Percentiles rank a stretch among this genome's conserved stretches.
phyloP scores from a whole-genome alignment of 768 basidiomycete species.

The Asterophora parasitica region DNA sequence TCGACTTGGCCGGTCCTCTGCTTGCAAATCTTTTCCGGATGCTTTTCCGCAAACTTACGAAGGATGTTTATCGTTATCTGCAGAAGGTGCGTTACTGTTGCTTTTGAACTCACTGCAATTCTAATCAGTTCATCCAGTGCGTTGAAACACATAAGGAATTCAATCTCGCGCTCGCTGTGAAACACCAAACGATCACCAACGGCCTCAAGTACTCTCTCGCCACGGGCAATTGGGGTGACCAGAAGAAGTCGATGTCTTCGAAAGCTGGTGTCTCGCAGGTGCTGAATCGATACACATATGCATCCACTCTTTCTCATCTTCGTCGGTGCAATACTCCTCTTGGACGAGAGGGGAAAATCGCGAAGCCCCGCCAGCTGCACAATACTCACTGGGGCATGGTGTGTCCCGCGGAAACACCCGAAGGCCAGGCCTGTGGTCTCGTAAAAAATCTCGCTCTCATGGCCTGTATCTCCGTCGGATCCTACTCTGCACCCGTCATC shows the following conservation, averaged over 20 bases:
- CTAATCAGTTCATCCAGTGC: slow-evolving; percentile 48
- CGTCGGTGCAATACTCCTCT: slow-evolving; percentile 98
- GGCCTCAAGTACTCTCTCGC: slow-evolving; percentile 97
- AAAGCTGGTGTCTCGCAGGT: slow-evolving; percentile 99
- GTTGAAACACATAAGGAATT: slow-evolving; percentile 97
- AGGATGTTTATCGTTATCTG: slow-evolving; percentile 93
- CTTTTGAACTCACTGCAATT: slow-evolving; percentile 7
- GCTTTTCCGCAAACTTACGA: slow-evolving; percentile 94
- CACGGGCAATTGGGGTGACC: slow-evolving; percentile 99
- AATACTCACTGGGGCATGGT: slow-evolving; percentile 99
- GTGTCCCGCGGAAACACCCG: slow-evolving; percentile 98
- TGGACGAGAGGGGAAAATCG: slow-evolving; percentile 97
- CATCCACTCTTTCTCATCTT: slow-evolving; percentile 95
- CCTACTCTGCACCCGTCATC: slow-evolving; percentile 91
- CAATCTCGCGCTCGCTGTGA: slow-evolving; percentile 85
- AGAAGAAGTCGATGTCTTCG: slow-evolving; percentile 96
- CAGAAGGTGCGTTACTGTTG: slow-evolving; percentile 67
- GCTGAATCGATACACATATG: slow-evolving; percentile 96
- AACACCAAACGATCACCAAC: slow-evolving; percentile 96
- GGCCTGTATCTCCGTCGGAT: slow-evolving; percentile 97
- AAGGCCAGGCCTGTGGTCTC: slow-evolving; percentile 98
- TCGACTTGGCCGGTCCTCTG: slow-evolving; percentile 93
- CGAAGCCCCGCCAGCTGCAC: slow-evolving; percentile 97
- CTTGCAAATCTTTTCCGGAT: slow-evolving; percentile 97
- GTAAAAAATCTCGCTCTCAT: slow-evolving; percentile 98